Conservation (phyloP, 1,284 basidiomycete species). For the Ceratobasidium papillatum region DNA sequence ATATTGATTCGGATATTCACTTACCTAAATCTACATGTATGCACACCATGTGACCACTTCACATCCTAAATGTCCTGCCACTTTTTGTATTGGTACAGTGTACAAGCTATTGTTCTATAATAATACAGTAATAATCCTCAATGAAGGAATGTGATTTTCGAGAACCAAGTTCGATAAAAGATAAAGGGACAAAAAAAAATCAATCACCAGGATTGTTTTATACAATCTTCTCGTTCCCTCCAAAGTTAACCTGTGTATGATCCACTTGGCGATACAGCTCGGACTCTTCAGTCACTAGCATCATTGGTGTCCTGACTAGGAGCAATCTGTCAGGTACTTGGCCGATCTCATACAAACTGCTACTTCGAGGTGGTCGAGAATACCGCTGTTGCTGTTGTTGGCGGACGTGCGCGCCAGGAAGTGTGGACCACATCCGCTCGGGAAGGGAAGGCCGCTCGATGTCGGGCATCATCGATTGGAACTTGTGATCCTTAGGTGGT, state of each 20-base stretch:
- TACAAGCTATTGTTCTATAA: not conserved
- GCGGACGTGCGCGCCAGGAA: not conserved
- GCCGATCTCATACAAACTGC: constrained; percentile 2
- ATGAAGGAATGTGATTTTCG: not conserved
- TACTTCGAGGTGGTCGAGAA: constrained; percentile 14
- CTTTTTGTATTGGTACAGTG: not conserved
- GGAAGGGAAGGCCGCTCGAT: constrained; percentile 28
- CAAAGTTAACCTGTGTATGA: too few relatives aligned
- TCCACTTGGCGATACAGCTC: not conserved
- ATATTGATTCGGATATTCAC: too few relatives aligned
- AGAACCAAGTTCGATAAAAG: too few relatives aligned
- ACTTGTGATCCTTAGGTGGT: not conserved
- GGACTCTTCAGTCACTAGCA: not conserved
- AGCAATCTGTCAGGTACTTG: not conserved
- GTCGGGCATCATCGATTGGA: constrained; percentile 8
- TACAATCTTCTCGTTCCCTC: too few relatives aligned
- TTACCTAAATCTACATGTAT: not conserved
- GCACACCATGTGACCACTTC: too few relatives aligned
- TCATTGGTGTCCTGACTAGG: not conserved
- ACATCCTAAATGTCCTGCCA: too few relatives aligned
- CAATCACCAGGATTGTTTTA: too few relatives aligned
- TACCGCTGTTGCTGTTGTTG: not conserved
- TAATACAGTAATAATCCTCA: not conserved
- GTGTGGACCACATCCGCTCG: constrained; percentile 16
- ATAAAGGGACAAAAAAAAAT: too few relatives aligned